Conservation (phyloP, 2,329 filamentous ascomycete species). For the Cercospora janseana region DNA sequence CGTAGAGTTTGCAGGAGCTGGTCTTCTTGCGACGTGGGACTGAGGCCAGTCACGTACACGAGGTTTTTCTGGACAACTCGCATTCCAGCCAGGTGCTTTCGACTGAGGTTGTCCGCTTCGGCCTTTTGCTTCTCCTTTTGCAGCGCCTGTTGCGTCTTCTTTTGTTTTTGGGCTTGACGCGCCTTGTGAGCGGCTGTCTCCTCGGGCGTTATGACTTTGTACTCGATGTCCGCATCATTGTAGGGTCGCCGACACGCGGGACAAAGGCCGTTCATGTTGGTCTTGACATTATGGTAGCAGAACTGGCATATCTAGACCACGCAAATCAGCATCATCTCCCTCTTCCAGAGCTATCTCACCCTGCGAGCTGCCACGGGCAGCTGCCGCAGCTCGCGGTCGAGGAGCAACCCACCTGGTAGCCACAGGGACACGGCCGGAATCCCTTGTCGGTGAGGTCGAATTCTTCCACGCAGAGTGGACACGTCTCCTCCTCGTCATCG, state of each 20-base stretch:
- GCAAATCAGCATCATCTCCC: too few species aligned
- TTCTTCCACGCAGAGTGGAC: constrained; percentile 97
- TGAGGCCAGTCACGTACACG: constrained; percentile 94
- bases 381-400: neutral
- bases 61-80: constrained; percentile 97
- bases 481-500: constrained; percentile 57
- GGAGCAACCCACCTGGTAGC: constrained; percentile 76
- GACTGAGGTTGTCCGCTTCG: constrained; percentile 90
- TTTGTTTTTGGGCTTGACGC: constrained; percentile 76
- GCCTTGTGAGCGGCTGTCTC: constrained; percentile 75
- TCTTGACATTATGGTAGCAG: constrained; percentile 99
- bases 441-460: constrained; percentile 97
- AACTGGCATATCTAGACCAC: constrained; percentile 99
- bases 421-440: constrained; percentile 94
- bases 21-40: constrained; percentile 87
- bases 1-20: constrained; percentile 86
- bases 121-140: constrained; percentile 96
- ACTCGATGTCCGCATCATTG: constrained; percentile 95
- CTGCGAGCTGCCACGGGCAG: neutral
- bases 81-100: constrained; percentile 92
- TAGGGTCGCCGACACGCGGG: constrained; percentile 96
- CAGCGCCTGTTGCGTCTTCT: constrained; percentile 83
- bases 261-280: constrained; percentile 94
- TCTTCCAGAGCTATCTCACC: neutral
- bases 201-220: constrained; percentile 90